phyloP scores from a whole-genome alignment of 2,329 filamentous ascomycete species.

The Pyrenochaeta sp. region DNA sequence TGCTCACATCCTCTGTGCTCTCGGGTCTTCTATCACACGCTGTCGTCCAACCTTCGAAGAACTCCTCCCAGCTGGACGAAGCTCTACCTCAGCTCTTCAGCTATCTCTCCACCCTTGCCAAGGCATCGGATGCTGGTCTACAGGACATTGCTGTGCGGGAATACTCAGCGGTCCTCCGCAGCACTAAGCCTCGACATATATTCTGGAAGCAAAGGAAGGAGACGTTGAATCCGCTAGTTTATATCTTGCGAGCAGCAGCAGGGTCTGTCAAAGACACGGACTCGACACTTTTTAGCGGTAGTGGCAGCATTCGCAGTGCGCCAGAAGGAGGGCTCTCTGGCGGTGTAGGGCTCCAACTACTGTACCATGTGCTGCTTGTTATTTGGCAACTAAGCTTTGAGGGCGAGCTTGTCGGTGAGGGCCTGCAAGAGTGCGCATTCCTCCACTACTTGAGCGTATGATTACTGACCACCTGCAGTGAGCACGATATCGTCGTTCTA shows the following conservation, averaged over 20 bases:
- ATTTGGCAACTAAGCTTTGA: slow-evolving; percentile 98
- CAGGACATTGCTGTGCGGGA: slow-evolving; percentile 96
- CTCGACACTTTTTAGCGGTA: slow-evolving; percentile 63
- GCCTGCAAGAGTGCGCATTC: slow-evolving; percentile 78
- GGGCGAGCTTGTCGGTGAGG: slow-evolving; percentile 72
- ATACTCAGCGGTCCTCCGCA: slow-evolving; percentile 85
- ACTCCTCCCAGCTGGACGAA: slow-evolving; percentile 69
- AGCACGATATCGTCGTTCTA: slow-evolving; percentile 89
- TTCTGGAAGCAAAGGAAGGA: slow-evolving; percentile 94
- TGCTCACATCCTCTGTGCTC: slow-evolving; percentile 88
- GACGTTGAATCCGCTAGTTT: slow-evolving; percentile 81
- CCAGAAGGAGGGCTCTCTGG: slow-evolving; percentile 71
- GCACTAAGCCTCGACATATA: slow-evolving; percentile 74
- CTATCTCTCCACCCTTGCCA: slow-evolving; percentile 84
- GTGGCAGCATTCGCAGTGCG: slow-evolving; percentile 66
- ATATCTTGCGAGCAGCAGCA: slow-evolving; percentile 78
- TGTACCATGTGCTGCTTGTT: slow-evolving; percentile 93
- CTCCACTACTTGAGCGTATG: not conserved
- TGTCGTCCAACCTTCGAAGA: slow-evolving; percentile 67
- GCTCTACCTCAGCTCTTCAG: slow-evolving; percentile 84
- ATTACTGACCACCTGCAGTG: slow-evolving; percentile 61
- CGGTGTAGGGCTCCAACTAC: slow-evolving; percentile 87
- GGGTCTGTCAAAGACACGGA: slow-evolving; percentile 76
- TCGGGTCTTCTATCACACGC: slow-evolving; percentile 77
- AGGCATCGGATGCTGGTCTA: slow-evolving; percentile 84